These are phyloP conservation scores for Fusarium denticulatum DNA, from an alignment of 2,329 filamentous ascomycete genomes.

Conservation along the genomic window DNA sequence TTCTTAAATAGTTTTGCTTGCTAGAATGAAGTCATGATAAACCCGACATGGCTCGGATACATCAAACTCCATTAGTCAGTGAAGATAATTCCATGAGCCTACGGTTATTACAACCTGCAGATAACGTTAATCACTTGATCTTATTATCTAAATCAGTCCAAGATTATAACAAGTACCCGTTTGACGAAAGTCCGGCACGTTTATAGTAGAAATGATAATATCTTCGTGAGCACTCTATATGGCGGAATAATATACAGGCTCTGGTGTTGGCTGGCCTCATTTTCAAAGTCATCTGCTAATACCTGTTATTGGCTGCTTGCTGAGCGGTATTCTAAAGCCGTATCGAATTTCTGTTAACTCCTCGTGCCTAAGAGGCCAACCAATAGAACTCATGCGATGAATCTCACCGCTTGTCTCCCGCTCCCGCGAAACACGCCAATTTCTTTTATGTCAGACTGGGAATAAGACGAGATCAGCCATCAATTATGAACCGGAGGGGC, in stretches of 20 bases:
- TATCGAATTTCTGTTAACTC: accelerated
- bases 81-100: accelerated
- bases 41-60: background rate
- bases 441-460: accelerated
- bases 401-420: background rate
- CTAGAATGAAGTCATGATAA: accelerated
- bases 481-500: background rate
- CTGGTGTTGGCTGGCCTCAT: background rate
- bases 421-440: accelerated
- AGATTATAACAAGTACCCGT: no score
- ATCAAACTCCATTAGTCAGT: background rate
- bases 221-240: no score
- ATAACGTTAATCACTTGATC: no score
- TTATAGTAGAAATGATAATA: no score
- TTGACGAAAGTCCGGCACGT: no score
- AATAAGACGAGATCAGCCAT: accelerated
- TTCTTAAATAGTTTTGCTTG: accelerated
- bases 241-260: no score
- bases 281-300: background rate
- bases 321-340: accelerated
- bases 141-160: no score
- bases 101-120: accelerated
- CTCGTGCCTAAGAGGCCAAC: accelerated
- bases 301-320: background rate
- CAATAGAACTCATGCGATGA: background rate